Conservation (phyloP, 805 yeast genomes). For the Saturnispora quitensis region DNA sequence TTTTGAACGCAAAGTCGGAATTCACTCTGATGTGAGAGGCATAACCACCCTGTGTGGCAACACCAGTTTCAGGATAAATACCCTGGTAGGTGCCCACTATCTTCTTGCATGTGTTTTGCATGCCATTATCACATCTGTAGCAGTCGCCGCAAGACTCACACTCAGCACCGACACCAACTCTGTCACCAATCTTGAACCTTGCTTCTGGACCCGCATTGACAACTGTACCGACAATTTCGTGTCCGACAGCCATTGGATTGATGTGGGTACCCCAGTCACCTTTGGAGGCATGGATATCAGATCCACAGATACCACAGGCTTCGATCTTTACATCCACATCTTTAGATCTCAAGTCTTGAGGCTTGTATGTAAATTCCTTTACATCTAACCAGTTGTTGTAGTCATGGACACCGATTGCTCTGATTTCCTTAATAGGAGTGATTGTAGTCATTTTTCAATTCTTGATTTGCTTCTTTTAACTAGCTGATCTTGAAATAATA, state of each 20-base stretch:
- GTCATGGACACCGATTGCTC: neutral
- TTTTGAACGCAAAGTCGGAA: conserved; percentile 35
- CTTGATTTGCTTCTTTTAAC: too few relatives aligned
- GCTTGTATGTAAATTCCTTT: conserved; percentile 4
- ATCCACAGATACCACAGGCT: conserved; percentile 44
- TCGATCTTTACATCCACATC: conserved; percentile 35
- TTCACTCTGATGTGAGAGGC: conserved; percentile 19
- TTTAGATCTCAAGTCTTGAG: conserved; percentile 5
- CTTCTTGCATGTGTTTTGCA: conserved; percentile 41
- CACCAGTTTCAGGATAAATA: conserved; percentile 34
- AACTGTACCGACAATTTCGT: conserved; percentile 37
- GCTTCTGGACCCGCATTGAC: conserved; percentile 31
- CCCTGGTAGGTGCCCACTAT: conserved; percentile 43
- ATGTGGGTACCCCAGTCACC: conserved; percentile 20
- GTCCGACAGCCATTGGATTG: conserved; percentile 29
- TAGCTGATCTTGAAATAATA: too few relatives aligned
- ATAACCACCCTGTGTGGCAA: conserved; percentile 39
- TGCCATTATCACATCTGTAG: conserved; percentile 27
- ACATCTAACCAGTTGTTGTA: conserved; percentile 7
- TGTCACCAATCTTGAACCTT: conserved; percentile 33
- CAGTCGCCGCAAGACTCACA: conserved; percentile 31
- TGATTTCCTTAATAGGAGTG: too few relatives aligned
- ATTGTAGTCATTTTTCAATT: too few relatives aligned
- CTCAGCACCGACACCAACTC: conserved; percentile 18
- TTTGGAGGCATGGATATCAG: conserved; percentile 39